Evolutionary conservation across 306 rosid species (phyloP), one percentile per base, ranked within the genome.

Genomic region (Quercus rubra): DNA sequence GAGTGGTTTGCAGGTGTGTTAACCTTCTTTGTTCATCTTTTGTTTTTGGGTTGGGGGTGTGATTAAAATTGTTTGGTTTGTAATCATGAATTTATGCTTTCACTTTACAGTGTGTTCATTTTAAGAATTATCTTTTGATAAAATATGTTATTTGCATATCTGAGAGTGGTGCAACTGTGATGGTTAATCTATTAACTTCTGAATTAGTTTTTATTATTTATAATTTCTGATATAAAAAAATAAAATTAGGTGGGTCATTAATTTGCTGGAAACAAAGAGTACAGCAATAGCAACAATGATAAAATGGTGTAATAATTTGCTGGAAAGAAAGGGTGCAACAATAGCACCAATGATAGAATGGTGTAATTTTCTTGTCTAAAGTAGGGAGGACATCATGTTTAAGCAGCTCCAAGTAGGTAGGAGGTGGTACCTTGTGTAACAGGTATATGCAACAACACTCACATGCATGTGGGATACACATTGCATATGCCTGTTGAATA

Each of bases 1-100:
- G 63, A 89, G 96, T 77, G 99, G 99, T 79, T 78, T 95, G 87
- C 99, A 95, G 99, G 99, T 91, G 43, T 83, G 82, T 82, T n/a
- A n/a, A 33, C 8, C 41, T 31, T 15, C 8, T 30, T 72, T 62
- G 63, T 79, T 28, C 21, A 1, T 38, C 28, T 46, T 27, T 82
- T 58, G 30, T 23, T 12, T 12, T 59, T 25, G 30, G 31, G 30
- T 55, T 70, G 46, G 67, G 52, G 52, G 62, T 19, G 28, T 38
- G 51, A 18, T 23, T 59, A 59, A 11, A 12, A 56, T 43, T 41
- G 31, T 74, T 41, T 21, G 17, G 21, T 51, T 35, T 71, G 14
- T 23, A 10, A 28, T 46, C 30, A 25, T 25, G 56, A 27, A 27
- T 64, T 17, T 64, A 64, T 30, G 21, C 41, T 1, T 21, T 64